Conservation (phyloP, 1,284 basidiomycete genomes). For the Ceratorhiza oryzae-sativae region DNA sequence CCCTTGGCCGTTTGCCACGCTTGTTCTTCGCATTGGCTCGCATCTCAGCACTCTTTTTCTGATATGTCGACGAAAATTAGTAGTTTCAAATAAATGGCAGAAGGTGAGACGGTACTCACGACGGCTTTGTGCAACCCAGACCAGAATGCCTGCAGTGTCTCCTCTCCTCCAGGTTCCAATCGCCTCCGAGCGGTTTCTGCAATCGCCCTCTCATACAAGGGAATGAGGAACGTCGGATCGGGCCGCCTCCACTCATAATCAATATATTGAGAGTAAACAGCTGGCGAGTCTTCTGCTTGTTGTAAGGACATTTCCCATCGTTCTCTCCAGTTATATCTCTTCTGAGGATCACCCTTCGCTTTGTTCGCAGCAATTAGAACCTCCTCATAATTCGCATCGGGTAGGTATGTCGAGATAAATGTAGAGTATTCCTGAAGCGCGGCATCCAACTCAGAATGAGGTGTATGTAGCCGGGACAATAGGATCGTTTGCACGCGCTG, state of each 20-base stretch:
- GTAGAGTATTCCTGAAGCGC: conserved; percentile 86
- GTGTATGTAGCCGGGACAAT: conserved; percentile 49
- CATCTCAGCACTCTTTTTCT: conserved; percentile 30
- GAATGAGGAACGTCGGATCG: conserved; percentile 65
- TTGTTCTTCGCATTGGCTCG: conserved; percentile 19
- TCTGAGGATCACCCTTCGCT: conserved; percentile 62
- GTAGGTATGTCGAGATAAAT: conserved; percentile 80
- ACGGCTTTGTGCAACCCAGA: conserved; percentile 66
- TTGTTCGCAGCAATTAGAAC: conserved; percentile 79
- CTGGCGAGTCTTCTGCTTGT: conserved; percentile 59
- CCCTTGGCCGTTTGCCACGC: conserved; percentile 16
- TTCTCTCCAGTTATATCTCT: conserved; percentile 68
- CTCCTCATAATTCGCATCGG: conserved; percentile 76
- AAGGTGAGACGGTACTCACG: conserved; percentile 48
- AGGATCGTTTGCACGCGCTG: conserved; percentile 49
- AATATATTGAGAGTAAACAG: conserved; percentile 69
- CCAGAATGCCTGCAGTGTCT: conserved; percentile 68
- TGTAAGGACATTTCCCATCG: conserved; percentile 66
- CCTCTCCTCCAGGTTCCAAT: conserved; percentile 57
- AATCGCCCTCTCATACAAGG: conserved; percentile 80
- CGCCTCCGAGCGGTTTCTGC: conserved; percentile 63
- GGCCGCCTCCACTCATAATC: conserved; percentile 70
- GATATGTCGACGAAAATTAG: background rate
- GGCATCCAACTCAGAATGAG: conserved; percentile 64
- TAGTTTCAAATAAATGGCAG: conserved; percentile 46